Percentiles rank a stretch among this genome's conserved stretches.
Evolutionary conservation across 2,329 filamentous ascomycete species (phyloP).

Genomic region (Elsinoe arachidis): DNA sequence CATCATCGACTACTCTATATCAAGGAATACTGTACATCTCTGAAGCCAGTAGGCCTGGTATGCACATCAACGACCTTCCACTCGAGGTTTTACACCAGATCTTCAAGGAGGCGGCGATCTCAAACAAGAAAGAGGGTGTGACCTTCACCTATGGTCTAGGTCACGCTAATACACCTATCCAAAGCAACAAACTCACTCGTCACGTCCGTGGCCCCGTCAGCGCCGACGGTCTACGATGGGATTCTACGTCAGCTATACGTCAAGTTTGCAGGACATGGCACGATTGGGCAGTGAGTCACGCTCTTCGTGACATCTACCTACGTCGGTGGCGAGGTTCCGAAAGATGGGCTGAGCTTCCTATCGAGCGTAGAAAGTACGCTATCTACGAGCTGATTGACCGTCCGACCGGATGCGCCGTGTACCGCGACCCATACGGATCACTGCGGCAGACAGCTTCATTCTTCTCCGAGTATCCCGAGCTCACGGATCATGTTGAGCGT

Average conservation of each 20-base stretch:
- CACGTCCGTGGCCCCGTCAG: constrained; percentile 45
- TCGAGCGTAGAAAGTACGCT: constrained; percentile 33
- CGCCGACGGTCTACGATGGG: constrained; percentile 44
- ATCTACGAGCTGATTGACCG: constrained; percentile 42
- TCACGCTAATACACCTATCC: constrained; percentile 39
- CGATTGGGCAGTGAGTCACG: constrained; percentile 44
- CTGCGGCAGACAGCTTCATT: constrained; percentile 41
- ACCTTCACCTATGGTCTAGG: constrained; percentile 46
- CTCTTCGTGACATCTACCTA: constrained; percentile 44
- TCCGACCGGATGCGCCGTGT: constrained; percentile 40
- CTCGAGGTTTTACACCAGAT: constrained; percentile 45
- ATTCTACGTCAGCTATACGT: constrained; percentile 40
- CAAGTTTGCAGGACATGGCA: constrained; percentile 45
- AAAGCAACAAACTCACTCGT: constrained; percentile 37
- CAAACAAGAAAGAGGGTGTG: constrained; percentile 40
- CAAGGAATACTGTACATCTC: background rate
- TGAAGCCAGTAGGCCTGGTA: constrained; percentile 13
- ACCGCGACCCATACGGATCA: constrained; percentile 44
- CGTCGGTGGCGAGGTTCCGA: constrained; percentile 45
- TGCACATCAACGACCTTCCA: constrained; percentile 41
- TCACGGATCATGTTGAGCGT: constrained; percentile 42
- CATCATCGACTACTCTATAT: background rate
- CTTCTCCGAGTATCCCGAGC: constrained; percentile 36
- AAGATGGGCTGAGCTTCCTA: constrained; percentile 43
- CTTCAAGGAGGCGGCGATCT: constrained; percentile 39